Evolutionary conservation across 2,329 filamentous ascomycete genomes (phyloP), one percentile per base, ranked within the genome.

Genomic region (Aspergillus terreus): DNA sequence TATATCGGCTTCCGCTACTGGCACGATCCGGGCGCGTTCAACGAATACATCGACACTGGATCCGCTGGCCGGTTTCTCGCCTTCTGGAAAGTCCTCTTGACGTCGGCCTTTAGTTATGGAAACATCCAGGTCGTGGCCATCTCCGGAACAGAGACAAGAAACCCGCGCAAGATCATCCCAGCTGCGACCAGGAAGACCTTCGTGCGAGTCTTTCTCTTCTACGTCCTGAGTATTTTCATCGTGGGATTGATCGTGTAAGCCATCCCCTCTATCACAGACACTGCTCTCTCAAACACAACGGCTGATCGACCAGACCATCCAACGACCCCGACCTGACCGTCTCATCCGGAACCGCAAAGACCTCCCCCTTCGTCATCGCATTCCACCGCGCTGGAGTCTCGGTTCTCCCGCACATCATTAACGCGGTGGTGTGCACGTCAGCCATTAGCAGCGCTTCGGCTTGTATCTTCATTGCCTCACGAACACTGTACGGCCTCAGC

Each of bases 351-450:
- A 76, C 59, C 63, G 66, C 69, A 9, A 53, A 62, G 2, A 54
- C 58, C 17, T 74, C 70, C 43, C 86, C 85, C 10, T 89, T 85
- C 61, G 87, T 92, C 53, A 88, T 91, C 56, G 88, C 87, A 15
- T 83, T 86, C 35, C 77, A 80, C 10, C 79, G 82, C 27, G 87
- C 87, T 2, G 83, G 85, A 0, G 84, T 91, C 51, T 77, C 75
- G 4, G 84, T 79, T 6, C 79, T 91, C 4, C 85, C 86, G 0
- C 83, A 82, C 5, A 81, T 92, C 49, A 84, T 92, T 70, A 92
- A 92, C 66, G 87, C 86, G 33, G 77, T 91, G 23, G 85, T 92
- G 59, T 78, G 91, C 58, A 88, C 84, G 0, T 87, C 85, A 0
- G 86, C 85, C 0, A 85, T 82, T 71, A 89, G 86, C 0, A 79